Base-by-base conservation (phyloP, 129 eudicot species). In the Cynara cardunculus region DNA sequence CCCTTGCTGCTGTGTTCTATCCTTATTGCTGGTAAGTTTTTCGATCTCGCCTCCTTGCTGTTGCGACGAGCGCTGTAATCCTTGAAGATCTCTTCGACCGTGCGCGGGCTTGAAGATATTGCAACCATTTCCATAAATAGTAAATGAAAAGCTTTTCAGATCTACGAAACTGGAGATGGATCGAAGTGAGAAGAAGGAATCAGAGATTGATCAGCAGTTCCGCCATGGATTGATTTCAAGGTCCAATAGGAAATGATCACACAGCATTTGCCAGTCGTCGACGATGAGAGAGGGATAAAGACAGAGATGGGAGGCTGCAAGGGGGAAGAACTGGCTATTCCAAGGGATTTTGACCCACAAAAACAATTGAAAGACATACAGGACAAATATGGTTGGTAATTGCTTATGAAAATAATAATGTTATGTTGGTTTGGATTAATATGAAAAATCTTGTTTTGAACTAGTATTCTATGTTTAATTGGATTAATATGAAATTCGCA, bases 51-150 rank as follows among this genome's bases (percentile, higher is more conserved):
- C n/a, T n/a, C n/a, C n/a, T n/a, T n/a, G n/a, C n/a, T n/a, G n/a
- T n/a, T n/a, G 9, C 96, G 96, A 25, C 97, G 96, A 71, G 86
- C 88, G 81, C 80, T 85, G 84, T 79, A 93, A 84, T 93, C 97
- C 77, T 90, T 90, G 86, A 87, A 93, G 90, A 93, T 93, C 90
- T 93, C 96, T 84, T 93, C 97, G 25, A 93, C 97, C 25, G 93
- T 89, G 26, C 93, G 96, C 3, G 97, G 97, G 37, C 87, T 85
- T 27, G 93, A 91, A 12, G 93, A 85, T 70, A 87, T 83, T 62
- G 86, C 78, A 39, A 96, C 91, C 90, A 90, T 92, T 61, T 87
- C 87, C 91, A 83, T 87, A 80, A 69, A 75, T 27, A 14, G 41
- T 37, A 31, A 31, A 31, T 4, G 0, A 53, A 46, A 81, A 32